Evolutionary conservation across 116 monocot species (phyloP).

Genomic region (Zostera marina): DNA sequence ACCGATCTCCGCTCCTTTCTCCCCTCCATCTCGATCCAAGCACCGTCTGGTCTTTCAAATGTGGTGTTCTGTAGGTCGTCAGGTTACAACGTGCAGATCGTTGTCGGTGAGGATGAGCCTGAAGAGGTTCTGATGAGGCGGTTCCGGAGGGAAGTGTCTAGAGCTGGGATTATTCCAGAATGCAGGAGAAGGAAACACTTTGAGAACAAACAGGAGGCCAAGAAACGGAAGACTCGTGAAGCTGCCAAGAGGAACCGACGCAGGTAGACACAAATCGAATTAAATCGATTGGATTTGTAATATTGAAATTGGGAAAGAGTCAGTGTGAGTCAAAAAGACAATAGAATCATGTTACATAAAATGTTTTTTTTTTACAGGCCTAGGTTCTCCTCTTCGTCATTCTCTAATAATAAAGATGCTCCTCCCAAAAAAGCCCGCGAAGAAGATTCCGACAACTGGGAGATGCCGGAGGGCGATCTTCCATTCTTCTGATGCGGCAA

Average conservation of each 20-base stretch:
- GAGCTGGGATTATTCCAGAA: slow-evolving; percentile 74
- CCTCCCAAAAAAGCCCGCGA: neutral
- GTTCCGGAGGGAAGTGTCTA: slow-evolving; percentile 74
- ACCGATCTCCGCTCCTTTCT: neutral
- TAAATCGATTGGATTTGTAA: too few relatives aligned
- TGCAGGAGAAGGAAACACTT: slow-evolving; percentile 61
- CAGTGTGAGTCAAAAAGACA: too few relatives aligned
- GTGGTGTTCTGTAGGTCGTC: slow-evolving; percentile 26
- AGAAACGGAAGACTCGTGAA: slow-evolving; percentile 62
- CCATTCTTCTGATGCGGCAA: neutral
- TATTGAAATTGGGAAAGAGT: too few relatives aligned
- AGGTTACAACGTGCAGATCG: slow-evolving; percentile 79
- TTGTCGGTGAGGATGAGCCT: slow-evolving; percentile 65
- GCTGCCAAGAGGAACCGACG: slow-evolving; percentile 38
- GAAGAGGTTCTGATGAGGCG: slow-evolving; percentile 53
- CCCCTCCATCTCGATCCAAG: neutral
- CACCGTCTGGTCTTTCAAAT: neutral
- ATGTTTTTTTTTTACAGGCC: too few relatives aligned
- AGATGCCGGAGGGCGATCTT: slow-evolving; percentile 1
- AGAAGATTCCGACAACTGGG: neutral
- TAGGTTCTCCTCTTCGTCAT: neutral
- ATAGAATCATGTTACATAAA: too few relatives aligned
- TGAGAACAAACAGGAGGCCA: slow-evolving; percentile 62
- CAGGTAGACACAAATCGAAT: slow-evolving; percentile 17
- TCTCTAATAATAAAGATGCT: neutral